Evolutionary conservation across 192 early-diverging fungal species (phyloP), one percentile per base, ranked within the genome.

Genomic region (Ambispora gerdemannii): DNA sequence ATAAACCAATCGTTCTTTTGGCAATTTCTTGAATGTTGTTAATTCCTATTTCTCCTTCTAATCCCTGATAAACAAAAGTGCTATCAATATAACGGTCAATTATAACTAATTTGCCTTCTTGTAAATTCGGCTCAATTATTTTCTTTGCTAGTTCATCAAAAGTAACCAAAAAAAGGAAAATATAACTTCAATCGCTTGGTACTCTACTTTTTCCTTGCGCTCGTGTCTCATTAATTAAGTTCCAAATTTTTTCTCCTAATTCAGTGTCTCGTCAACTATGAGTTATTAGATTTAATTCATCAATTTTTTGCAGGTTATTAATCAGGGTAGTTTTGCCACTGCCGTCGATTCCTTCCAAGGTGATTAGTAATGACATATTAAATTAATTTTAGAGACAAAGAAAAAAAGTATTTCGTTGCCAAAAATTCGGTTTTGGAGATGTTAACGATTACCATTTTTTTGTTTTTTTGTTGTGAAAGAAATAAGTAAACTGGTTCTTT

Each of bases 291-390:
- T 63, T 25, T 20, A 43, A 63, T 20, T 63, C 35, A 36, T 1
- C 32, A 8, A 19, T 63, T 15, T 63, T 63, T 63, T 63, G 17
- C 0, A 63, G 61, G 15, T 63, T 43, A n/a, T 63, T 63, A 63
- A 63, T 0, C 0, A 63, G 28, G n/a, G 61, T 63, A 43, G 61
- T 63, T 63, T 63, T 63, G 0, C 61, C 61, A 3, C 61, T 63
- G n/a, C 61, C 61, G 19, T 63, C 61, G 3, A 63, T 63, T 63
- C 61, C 61, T 63, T 63, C 61, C 7, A 63, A 10, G 3, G 61
- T 63, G 20, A 63, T 63, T 63, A 63, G 61, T 8, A 63, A 38
- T 22, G 61, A 63, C 61, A 63, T 63, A n/a, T n/a, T n/a, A n/a
- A n/a, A n/a, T n/a, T n/a, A n/a, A n/a, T n/a, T n/a, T n/a, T n/a